Base-by-base conservation (phyloP, 2,329 filamentous ascomycete genomes). In the Raffaelea albimanens region DNA sequence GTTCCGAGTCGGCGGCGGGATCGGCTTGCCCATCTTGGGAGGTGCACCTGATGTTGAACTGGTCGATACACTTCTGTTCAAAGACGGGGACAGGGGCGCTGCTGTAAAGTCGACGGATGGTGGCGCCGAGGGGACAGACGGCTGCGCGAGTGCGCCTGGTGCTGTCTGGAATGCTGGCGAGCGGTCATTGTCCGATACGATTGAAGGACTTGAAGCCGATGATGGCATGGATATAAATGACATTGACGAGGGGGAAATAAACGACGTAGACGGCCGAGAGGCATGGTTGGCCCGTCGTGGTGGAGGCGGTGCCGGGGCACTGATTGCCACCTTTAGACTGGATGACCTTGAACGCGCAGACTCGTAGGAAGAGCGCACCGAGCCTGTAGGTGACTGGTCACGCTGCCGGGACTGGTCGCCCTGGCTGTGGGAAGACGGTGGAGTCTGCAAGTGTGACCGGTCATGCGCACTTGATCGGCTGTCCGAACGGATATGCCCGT, bases 291-390 rank as follows among this genome's bases (percentile, higher is more conserved):
- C 69, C 25, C 78, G 68, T 40, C 76, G 67, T 9, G 77, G 74
- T 1, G 77, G 76, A 18, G 78, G 76, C 16, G 77, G 76, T 9
- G 71, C 69, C 0, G 75, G 76, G 0, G 66, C 68, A 21, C 18
- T 9, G 18, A 61, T 57, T 48, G 63, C 64, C 2, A 44, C 65
- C 61, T 38, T 70, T 31, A 69, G 55, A 51, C 69, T 72, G 19
- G 70, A 70, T 4, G 72, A 62, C 8, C 70, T 67, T 1, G 72
- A 71, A 4, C 66, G 61, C 5, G 60, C 65, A 8, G 74, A 77
- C n/a, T 76, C 73, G 9, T 69, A 46, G 0, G 75, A 78, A 10
- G 72, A 71, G 3, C 73, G 68, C 5, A 67, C 63, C 16, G 66
- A 61, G 5, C 64, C 61, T 11, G 46, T 13, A 1, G 49, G 51